Evolutionary conservation across 2,329 filamentous ascomycete genomes (phyloP).

Genomic region (Septoria petroselini): DNA sequence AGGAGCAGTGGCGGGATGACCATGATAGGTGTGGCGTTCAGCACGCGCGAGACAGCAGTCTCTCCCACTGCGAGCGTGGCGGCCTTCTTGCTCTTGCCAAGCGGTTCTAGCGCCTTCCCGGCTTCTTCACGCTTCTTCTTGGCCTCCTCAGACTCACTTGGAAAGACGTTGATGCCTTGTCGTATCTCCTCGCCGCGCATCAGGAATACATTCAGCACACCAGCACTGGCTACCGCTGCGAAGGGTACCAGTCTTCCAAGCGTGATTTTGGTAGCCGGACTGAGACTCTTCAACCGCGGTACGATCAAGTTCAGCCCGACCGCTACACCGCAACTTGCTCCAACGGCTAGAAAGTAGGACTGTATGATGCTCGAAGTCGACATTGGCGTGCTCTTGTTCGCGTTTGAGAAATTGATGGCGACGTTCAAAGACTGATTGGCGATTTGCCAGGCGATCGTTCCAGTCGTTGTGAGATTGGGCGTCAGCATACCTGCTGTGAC

Average conservation of each 20-base stretch:
- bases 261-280: conserved; percentile 70
- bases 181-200: conserved; percentile 97
- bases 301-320: conserved; percentile 88
- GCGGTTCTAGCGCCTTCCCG: conserved; percentile 44
- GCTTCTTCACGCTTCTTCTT: conserved; percentile 51
- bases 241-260: conserved; percentile 90
- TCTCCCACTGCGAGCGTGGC: conserved; percentile 87
- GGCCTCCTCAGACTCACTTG: conserved; percentile 69
- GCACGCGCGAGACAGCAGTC: conserved; percentile 83
- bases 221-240: conserved; percentile 87
- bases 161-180: conserved; percentile 87
- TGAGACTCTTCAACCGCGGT: conserved; percentile 72
- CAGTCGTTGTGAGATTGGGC: conserved; percentile 75
- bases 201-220: conserved; percentile 90
- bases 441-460: conserved; percentile 90
- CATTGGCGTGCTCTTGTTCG: conserved; percentile 93
- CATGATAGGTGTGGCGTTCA: conserved; percentile 97
- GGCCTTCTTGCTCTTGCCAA: conserved; percentile 85
- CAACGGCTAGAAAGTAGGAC: conserved; percentile 88
- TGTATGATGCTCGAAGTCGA: conserved; percentile 75
- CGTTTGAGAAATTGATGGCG: conserved; percentile 94
- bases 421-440: conserved; percentile 98
- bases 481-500: conserved; percentile 97
- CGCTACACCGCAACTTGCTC: conserved; percentile 89
- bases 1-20: conserved; percentile 85